Base-by-base conservation (phyloP, 2,329 filamentous ascomycete species). In the Botryotinia narcissicola region DNA sequence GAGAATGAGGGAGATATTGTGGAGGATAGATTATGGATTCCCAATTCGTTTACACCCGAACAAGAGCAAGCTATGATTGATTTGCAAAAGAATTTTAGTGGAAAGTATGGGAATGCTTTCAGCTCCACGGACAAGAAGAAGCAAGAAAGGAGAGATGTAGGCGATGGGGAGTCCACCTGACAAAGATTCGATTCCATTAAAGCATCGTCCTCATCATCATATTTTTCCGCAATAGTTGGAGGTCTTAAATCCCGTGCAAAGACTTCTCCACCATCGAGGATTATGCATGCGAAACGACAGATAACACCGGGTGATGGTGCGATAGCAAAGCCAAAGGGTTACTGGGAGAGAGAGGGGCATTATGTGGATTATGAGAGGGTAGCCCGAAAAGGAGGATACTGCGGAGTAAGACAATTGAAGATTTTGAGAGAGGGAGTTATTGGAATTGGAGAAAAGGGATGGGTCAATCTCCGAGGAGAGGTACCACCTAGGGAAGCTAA, bases 1-100 rank as follows among this genome's bases (percentile, higher is more conserved):
- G 90, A 93, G 75, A 81, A 84, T 70, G 85, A 88, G 62, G 91
- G 90, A 25, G 83, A 90, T 70, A 74, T 80, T 0, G 86, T 90
- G 35, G 81, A 78, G 12, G 87, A 89, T 76, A 83, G 83, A 70
- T 81, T 87, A 9, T 90, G 87, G 87, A 79, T 84, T 18, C 74
- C 74, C 0, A 76, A 74, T 22, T 66, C 73, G 7, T 70, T 73
- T 22, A 70, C 54, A 7, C 70, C 83, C 73, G 80, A 83, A 69
- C 77, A 83, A 32, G 74, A 76, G n/a, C 61, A 73, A 32, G 40
- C 63, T 9, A 44, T 42, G n/a, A 64, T 60, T n/a, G 70, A 72
- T 68, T 25, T 51, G 32, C 35, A 81, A 80, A 51, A 48, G 46
- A 74, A 64, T 54, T 60, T 79, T 79, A 44, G 60, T 62, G 73